phyloP scores from a whole-genome alignment of 2,329 filamentous ascomycete genomes.

The Apiospora malaysiana region DNA sequence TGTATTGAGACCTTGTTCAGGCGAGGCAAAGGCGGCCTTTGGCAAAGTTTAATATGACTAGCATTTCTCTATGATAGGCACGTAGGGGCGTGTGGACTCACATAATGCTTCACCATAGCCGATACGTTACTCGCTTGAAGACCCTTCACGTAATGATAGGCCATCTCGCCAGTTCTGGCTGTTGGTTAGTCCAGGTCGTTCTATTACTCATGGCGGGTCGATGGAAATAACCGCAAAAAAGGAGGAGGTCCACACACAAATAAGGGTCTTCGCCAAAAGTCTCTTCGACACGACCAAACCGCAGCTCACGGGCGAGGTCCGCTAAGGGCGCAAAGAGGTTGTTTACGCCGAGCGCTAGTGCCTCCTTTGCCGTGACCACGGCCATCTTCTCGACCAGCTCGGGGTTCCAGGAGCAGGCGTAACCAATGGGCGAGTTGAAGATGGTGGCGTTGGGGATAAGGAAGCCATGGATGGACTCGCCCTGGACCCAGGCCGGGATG shows the following conservation, averaged over 20 bases:
- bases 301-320: constrained; percentile 73
- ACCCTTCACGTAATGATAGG: constrained; percentile 61
- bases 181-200: constrained; percentile 23
- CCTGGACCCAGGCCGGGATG: constrained; percentile 76
- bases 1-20: constrained; percentile 76
- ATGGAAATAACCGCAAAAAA: background rate
- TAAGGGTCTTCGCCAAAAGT: constrained; percentile 73
- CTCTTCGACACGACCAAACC: constrained; percentile 77
- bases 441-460: constrained; percentile 76
- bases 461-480: constrained; percentile 77
- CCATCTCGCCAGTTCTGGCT: constrained; percentile 65
- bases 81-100: constrained; percentile 33
- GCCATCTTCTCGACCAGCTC: constrained; percentile 71
- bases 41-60: constrained; percentile 1
- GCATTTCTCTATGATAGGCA: constrained; percentile 12
- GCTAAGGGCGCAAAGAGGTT: constrained; percentile 75
- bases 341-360: constrained; percentile 71
- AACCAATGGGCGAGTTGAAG: constrained; percentile 78
- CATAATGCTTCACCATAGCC: constrained; percentile 78
- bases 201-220: background rate
- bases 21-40: constrained; percentile 65
- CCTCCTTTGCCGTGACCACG: constrained; percentile 67
- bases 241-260: constrained; percentile 46
- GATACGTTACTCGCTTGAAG: constrained; percentile 70
- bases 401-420: constrained; percentile 74